Percentiles rank a stretch among this genome's conserved stretches.
Conservation (phyloP, 306 rosid genomes). For the Quercus wislizeni region DNA sequence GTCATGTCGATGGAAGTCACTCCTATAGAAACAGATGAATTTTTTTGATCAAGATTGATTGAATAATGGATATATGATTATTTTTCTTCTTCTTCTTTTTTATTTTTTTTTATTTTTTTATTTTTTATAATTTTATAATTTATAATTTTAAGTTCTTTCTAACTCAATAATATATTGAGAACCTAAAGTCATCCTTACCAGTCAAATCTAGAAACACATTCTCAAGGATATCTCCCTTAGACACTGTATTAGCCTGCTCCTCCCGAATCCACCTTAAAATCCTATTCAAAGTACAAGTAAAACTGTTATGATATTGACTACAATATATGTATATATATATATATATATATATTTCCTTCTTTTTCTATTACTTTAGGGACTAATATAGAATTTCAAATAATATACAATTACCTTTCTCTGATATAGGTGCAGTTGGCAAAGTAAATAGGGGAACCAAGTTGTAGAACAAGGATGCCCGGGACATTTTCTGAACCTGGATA, state of each 20-base stretch:
- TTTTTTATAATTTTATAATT: too few relatives aligned
- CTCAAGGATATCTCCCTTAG: slow-evolving; percentile 33
- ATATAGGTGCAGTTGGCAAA: slow-evolving; percentile 66
- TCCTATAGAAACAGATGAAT: slow-evolving; percentile 33
- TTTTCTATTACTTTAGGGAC: neutral
- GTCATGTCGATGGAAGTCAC: slow-evolving; percentile 78
- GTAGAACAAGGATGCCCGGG: slow-evolving; percentile 56
- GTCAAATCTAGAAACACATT: slow-evolving; percentile 66
- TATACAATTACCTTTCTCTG: slow-evolving; percentile 58
- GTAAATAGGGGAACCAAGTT: slow-evolving; percentile 87
- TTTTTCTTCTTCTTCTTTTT: neutral
- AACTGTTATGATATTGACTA: neutral
- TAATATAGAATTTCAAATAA: neutral
- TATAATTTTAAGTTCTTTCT: too few relatives aligned
- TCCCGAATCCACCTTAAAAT: slow-evolving; percentile 66
- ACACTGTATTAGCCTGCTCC: slow-evolving; percentile 27
- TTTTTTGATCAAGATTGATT: neutral
- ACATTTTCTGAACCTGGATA: slow-evolving; percentile 35
- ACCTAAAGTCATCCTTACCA: slow-evolving; percentile 32
- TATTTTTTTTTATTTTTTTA: neutral
- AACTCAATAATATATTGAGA: neutral
- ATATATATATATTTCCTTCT: neutral
- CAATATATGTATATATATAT: neutral
- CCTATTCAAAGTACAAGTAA: slow-evolving; percentile 34
- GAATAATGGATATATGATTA: neutral